A percentile compares a stretch with the other conserved stretches of the same genome.
Evolutionary conservation across 768 basidiomycete genomes (phyloP).

Genomic region (Lyophyllum shimeji): DNA sequence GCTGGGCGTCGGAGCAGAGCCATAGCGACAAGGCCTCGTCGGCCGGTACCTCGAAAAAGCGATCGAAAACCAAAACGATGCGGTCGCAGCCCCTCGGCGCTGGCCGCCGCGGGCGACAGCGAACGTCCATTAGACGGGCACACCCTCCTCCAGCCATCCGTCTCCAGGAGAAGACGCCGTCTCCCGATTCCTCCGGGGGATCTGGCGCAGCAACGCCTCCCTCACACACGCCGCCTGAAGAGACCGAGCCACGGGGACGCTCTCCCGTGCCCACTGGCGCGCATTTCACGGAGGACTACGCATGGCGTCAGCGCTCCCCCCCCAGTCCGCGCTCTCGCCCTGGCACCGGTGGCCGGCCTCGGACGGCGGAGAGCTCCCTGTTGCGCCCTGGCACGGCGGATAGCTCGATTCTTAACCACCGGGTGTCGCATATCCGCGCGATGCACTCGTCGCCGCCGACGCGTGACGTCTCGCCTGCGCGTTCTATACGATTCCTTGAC

Average conservation of each 20-base stretch:
- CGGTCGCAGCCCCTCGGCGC: slow-evolving; percentile 11
- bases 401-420: slow-evolving; percentile 26
- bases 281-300: neutral
- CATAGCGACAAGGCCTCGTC: neutral
- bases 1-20: slow-evolving; percentile 62
- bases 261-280: neutral
- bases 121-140: slow-evolving; percentile 13
- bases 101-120: slow-evolving; percentile 9
- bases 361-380: slow-evolving; percentile 18
- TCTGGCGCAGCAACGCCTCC: neutral
- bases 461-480: slow-evolving; percentile 43
- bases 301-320: neutral
- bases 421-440: slow-evolving; percentile 31
- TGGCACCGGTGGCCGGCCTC: slow-evolving; percentile 17
- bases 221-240: slow-evolving; percentile 11
- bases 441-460: slow-evolving; percentile 28
- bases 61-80: slow-evolving; percentile 7
- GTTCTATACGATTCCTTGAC: slow-evolving; percentile 43
- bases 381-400: neutral
- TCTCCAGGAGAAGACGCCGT: neutral
- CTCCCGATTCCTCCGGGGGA: too few species aligned
- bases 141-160: slow-evolving; percentile 5
- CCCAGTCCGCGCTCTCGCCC: slow-evolving; percentile 6
- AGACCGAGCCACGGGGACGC: slow-evolving; percentile 10
- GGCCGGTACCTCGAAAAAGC: slow-evolving; percentile 7